Evolutionary conservation across 2,329 filamentous ascomycete species (phyloP), one percentile per base, ranked within the genome.

Genomic region (Teratosphaeria viscida): DNA sequence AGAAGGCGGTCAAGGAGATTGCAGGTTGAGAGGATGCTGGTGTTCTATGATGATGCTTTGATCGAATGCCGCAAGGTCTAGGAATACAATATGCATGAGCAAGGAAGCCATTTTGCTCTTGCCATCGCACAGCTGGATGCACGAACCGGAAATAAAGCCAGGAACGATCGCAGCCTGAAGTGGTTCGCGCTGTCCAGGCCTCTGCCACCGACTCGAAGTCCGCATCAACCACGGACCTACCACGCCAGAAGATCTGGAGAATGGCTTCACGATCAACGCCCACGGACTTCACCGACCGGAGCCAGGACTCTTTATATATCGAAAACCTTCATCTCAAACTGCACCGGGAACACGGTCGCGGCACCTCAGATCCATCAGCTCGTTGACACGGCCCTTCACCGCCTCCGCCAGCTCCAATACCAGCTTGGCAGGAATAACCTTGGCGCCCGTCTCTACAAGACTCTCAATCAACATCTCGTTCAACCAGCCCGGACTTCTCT

Each of bases 1-100:
- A 81, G 69, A 85, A 80, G 72, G 73, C 88, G 64, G 74, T 88
- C 71, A 88, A 81, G 74, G 81, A 82, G 81, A 70, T 73, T 56
- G 64, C 61, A 64, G 55, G 27, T 19, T 53, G 27, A 47, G 16
- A 32, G 16, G 11, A 32, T 32, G 29, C 29, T 32, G 2, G 29
- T 32, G 29, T 32, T 32, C 29, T 2, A 16, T 43, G 37, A 23
- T 39, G 43, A 7, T 23, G 43, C 43, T 49, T 49, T 6, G 3
- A 49, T 19, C 19, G 43, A n/a, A 47, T 19, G 14, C 43, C 14
- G 43, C 7, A 47, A 19, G 16, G 43, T 49, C 43, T 49, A 49
- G 26, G 43, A 49, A 49, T 49, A 49, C 43, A 49, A 10, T 7
- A 23, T 49, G n/a, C 43, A 23, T 10, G 43, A 49, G 43, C 12